A percentile compares a stretch with the other conserved stretches of the same genome.
Conservation (phyloP, 1,284 basidiomycete species). For the Papiliotrema flavescens region DNA sequence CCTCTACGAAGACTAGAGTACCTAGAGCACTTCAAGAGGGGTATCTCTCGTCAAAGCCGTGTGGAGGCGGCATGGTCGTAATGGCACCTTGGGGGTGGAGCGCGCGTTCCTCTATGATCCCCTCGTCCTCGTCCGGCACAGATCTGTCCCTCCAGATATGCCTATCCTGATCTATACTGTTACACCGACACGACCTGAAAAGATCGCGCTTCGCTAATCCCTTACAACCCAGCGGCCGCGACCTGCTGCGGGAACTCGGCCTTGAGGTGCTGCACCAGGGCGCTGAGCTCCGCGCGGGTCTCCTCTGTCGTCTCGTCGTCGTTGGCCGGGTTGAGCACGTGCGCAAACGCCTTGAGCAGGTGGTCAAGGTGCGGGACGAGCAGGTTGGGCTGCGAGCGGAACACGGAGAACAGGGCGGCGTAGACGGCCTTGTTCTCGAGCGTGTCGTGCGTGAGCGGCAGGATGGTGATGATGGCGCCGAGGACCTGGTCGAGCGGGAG, state of each 20-base stretch:
- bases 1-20: too few relatives aligned
- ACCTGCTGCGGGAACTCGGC: conserved; percentile 47
- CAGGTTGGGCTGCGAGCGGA: conserved; percentile 66
- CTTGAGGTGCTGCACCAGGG: conserved; percentile 69
- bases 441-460: conserved; percentile 84
- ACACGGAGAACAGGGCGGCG: conserved; percentile 82
- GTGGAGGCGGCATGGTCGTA: too few relatives aligned
- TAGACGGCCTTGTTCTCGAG: conserved; percentile 89
- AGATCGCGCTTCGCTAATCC: background rate
- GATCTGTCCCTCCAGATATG: too few relatives aligned
- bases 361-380: conserved; percentile 76
- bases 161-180: background rate
- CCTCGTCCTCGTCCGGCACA: too few relatives aligned
- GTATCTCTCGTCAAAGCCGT: too few relatives aligned
- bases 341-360: conserved; percentile 75
- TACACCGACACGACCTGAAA: background rate
- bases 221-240: conserved; percentile 39
- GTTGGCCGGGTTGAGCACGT: conserved; percentile 71
- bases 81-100: too few relatives aligned
- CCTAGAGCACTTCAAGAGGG: too few relatives aligned
- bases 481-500: conserved; percentile 85
- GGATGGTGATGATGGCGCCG: conserved; percentile 72
- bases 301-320: conserved; percentile 75
- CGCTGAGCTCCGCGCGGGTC: conserved; percentile 67
- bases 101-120: too few relatives aligned